Base-by-base conservation (phyloP, 2,329 filamentous ascomycete species). In the Colletotrichum sp. region DNA sequence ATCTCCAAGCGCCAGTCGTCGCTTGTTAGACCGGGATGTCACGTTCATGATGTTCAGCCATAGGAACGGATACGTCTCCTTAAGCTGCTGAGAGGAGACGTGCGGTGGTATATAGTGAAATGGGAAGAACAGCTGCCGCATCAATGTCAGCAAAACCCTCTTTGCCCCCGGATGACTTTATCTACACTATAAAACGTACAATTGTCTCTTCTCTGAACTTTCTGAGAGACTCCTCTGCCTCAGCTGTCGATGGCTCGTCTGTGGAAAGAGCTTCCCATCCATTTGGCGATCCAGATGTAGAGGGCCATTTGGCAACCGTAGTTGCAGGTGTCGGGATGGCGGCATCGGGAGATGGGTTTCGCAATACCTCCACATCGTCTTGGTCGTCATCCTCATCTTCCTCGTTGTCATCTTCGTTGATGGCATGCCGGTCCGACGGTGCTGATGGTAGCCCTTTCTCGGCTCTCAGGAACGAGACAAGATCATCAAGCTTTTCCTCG, bases 171-270 rank as follows among this genome's bases (percentile, higher is more conserved):
- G 34, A 8, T 16, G 0, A 0, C 34, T 36, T 36, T 36, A 9
- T 39, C 1, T 18, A 0, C 8, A 0, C 36, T 0, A 3, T 0
- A 3, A 39, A 9, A 0, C 36, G 0, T 18, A 44, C 39, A 44
- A 44, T 44, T 2, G 39, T 44, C 18, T 44, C 39, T 44, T 44
- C 39, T 4, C 39, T n/a, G 16, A 44, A 44, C 18, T n/a, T 44
- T 3, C 5, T 44, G 0, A 44, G 18, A 1, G 39, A 44, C 39
- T 44, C 39, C 5, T 44, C 39, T 44, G 39, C 39, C 39, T 44
- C 39, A 18, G 39, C 39, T 44, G 18, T 0, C 0, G 39, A 10
- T 44, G 5, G 16, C 8, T n/a, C 39, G 0, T n/a, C 39, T 10
- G 18, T 44, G 0, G 8, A n/a, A 44, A 6, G 18, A 44, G 5